phyloP scores from a whole-genome alignment of 2,329 filamentous ascomycete genomes.

The Aspergillus costaricaensis region DNA sequence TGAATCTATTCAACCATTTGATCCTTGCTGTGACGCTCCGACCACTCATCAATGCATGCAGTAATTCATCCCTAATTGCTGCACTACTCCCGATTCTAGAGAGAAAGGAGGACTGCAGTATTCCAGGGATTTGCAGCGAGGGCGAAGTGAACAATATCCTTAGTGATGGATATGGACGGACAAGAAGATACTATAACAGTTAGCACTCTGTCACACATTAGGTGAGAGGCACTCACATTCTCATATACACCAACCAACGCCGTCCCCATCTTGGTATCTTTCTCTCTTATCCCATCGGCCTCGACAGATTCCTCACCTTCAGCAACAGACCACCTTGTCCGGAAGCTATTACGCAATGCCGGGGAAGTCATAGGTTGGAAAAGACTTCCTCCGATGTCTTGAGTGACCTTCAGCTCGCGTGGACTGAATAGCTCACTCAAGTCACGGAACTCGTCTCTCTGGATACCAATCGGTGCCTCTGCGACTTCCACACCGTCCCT shows the following conservation, averaged over 20 bases:
- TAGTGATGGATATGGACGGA: slow-evolving; percentile 64
- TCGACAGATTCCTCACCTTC: slow-evolving; percentile 16
- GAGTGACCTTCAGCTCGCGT: slow-evolving; percentile 65
- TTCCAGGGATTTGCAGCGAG: slow-evolving; percentile 66
- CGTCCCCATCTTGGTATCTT: slow-evolving; percentile 41
- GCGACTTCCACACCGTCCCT: slow-evolving; percentile 2
- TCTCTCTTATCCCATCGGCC: slow-evolving; percentile 32
- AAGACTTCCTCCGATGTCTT: slow-evolving; percentile 60
- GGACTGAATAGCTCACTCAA: slow-evolving; percentile 71
- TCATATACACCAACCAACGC: slow-evolving; percentile 54
- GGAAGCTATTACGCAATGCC: no score
- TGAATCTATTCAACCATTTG: slow-evolving; percentile 62
- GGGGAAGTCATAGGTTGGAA: slow-evolving; percentile 25
- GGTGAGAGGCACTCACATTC: slow-evolving; percentile 48
- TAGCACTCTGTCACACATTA: no score
- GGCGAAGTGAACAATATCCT: slow-evolving; percentile 70
- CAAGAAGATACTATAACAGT: slow-evolving; percentile 40
- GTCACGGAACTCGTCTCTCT: slow-evolving; percentile 66
- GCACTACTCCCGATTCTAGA: slow-evolving; percentile 49
- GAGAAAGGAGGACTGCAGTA: slow-evolving; percentile 60
- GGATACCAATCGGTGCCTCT: not conserved
- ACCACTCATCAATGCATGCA: slow-evolving; percentile 65
- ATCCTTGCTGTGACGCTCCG: slow-evolving; percentile 74
- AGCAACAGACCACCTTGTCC: slow-evolving; percentile 16
- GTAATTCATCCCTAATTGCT: slow-evolving; percentile 56